Evolutionary conservation across 2,329 filamentous ascomycete genomes (phyloP).

Genomic region (Nothophoma quercina): DNA sequence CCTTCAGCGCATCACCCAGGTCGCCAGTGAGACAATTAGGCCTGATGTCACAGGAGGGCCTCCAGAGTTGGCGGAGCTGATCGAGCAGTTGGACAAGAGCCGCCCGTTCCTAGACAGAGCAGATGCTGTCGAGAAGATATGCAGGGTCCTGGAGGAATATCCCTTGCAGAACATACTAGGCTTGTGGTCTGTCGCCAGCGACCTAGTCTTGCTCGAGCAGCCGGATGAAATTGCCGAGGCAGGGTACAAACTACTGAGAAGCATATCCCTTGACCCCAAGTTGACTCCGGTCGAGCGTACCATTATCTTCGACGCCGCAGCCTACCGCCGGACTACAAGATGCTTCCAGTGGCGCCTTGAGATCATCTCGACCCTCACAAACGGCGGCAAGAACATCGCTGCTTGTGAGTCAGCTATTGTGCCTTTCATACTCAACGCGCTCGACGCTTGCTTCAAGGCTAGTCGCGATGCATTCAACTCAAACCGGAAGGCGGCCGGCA

Average conservation of each 20-base stretch:
- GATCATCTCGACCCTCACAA: slow-evolving; percentile 47
- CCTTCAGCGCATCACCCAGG: slow-evolving; percentile 37
- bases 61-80: slow-evolving; percentile 43
- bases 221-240: slow-evolving; percentile 42
- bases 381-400: slow-evolving; percentile 49
- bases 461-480: slow-evolving; percentile 36
- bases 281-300: slow-evolving; percentile 47
- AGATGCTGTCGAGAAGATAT: slow-evolving; percentile 43
- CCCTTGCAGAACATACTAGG: slow-evolving; percentile 47
- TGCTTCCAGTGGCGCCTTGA: slow-evolving; percentile 45
- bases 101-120: slow-evolving; percentile 39
- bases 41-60: slow-evolving; percentile 46
- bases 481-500: slow-evolving; percentile 35
- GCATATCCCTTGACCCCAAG: slow-evolving; percentile 44
- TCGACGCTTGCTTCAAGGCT: slow-evolving; percentile 44
- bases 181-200: slow-evolving; percentile 49
- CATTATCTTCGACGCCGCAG: slow-evolving; percentile 49
- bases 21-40: slow-evolving; percentile 25
- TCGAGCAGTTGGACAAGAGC: slow-evolving; percentile 40
- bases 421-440: slow-evolving; percentile 42
- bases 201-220: slow-evolving; percentile 47
- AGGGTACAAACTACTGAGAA: slow-evolving; percentile 46
- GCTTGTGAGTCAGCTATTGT: slow-evolving; percentile 47
- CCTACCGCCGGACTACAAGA: slow-evolving; percentile 35
- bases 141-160: slow-evolving; percentile 45